phyloP scores from a whole-genome alignment of 306 rosid genomes.

The Cucurbita maxima region DNA sequence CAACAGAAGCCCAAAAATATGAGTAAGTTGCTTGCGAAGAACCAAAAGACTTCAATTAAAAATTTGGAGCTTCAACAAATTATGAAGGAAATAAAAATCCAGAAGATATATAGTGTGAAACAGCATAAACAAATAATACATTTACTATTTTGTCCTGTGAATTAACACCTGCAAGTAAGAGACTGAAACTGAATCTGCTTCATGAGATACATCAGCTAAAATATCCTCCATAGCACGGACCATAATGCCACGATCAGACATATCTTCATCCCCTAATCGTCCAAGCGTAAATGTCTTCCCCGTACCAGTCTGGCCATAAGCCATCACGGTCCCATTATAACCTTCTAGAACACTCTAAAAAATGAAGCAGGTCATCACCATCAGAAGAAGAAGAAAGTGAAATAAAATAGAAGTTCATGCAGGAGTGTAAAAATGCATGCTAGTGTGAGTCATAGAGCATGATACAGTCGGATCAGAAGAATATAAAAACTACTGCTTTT shows the following conservation, averaged over 20 bases:
- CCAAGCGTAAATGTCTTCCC: conserved; percentile 98
- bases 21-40: conserved; percentile 1
- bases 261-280: conserved; percentile 65
- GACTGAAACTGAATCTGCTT: conserved; percentile 61
- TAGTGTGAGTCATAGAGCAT: background rate
- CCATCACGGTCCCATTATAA: conserved; percentile 98
- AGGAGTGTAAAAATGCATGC: background rate
- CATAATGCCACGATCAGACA: conserved; percentile 87
- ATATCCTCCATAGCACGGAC: conserved; percentile 96
- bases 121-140: background rate
- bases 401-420: background rate
- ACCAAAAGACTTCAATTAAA: conserved; percentile 5
- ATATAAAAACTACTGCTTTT: background rate
- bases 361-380: conserved; percentile 3
- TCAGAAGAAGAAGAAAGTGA: background rate
- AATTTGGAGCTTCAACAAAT: background rate
- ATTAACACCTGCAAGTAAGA: conserved; percentile 66
- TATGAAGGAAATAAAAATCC: background rate
- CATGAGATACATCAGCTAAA: conserved; percentile 54
- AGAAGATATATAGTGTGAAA: background rate
- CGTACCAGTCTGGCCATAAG: conserved; percentile 97
- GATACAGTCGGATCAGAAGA: background rate
- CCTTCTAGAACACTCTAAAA: conserved; percentile 89
- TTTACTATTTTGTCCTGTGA: background rate
- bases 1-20: background rate